These are phyloP conservation scores for Malbranchea zuffiana DNA, from an alignment of 2,329 filamentous ascomycete genomes.

Conservation along the genomic window DNA sequence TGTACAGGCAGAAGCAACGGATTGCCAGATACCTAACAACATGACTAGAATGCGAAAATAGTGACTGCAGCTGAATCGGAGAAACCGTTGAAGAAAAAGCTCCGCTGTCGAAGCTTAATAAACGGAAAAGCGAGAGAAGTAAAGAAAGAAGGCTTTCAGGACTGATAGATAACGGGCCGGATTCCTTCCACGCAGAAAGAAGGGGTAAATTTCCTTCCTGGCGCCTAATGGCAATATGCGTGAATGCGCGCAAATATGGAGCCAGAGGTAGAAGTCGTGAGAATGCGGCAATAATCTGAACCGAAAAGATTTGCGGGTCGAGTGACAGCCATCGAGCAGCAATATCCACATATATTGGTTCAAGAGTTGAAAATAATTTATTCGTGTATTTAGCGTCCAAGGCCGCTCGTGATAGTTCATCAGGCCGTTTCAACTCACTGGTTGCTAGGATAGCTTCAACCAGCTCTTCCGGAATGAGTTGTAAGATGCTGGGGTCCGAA, in stretches of 20 bases:
- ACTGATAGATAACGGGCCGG: conserved; percentile 25
- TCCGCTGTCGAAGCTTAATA: conserved; percentile 63
- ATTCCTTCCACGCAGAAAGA: conserved; percentile 23
- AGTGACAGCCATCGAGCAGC: conserved; percentile 62
- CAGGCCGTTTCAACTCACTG: conserved; percentile 49
- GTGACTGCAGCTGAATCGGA: conserved; percentile 54
- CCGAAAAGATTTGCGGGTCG: conserved; percentile 25
- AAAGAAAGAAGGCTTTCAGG: conserved; percentile 33
- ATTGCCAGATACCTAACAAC: conserved; percentile 70
- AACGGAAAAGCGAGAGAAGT: conserved; percentile 63
- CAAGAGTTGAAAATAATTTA: conserved; percentile 59
- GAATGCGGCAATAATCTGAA: conserved; percentile 56
- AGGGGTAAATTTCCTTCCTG: conserved; percentile 26
- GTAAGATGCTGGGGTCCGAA: conserved; percentile 40
- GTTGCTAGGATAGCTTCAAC: conserved; percentile 52
- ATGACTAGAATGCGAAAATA: conserved; percentile 51
- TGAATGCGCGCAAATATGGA: conserved; percentile 64
- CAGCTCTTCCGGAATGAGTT: conserved; percentile 59
- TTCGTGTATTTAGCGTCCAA: conserved; percentile 49
- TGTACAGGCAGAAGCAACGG: conserved; percentile 65
- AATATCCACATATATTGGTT: conserved; percentile 66
- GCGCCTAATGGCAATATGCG: conserved; percentile 41
- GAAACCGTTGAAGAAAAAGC: conserved; percentile 56
- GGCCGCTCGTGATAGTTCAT: conserved; percentile 58
- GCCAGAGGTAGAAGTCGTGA: conserved; percentile 71